Conservation (phyloP, 805 yeast genomes). For the Nakazawaea ambrosiae region DNA sequence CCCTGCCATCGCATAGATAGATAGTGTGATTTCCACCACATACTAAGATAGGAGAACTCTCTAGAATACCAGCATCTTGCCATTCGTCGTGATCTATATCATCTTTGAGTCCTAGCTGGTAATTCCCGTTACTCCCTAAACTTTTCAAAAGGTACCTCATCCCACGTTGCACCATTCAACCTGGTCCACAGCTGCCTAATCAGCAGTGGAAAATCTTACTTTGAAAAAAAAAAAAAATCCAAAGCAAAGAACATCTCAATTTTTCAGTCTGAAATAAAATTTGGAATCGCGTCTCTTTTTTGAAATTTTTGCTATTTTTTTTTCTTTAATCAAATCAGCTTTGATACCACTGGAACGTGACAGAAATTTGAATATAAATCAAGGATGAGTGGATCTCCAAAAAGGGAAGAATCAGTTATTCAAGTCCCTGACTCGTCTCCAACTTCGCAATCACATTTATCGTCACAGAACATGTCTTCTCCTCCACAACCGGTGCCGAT, state of each 20-base stretch:
- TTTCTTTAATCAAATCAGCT: too few species aligned
- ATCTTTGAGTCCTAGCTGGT: constrained; percentile 61
- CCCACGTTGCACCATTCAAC: too few species aligned
- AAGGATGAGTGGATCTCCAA: constrained; percentile 13
- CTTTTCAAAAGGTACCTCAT: constrained; percentile 29
- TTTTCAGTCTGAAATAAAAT: too few species aligned
- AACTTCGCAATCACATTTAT: constrained; percentile 17
- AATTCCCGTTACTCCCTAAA: constrained; percentile 83
- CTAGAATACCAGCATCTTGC: constrained; percentile 3
- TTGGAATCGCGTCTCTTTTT: too few species aligned
- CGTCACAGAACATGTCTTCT: constrained; percentile 33
- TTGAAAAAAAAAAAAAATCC: too few species aligned
- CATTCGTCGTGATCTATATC: constrained; percentile 39
- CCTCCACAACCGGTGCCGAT: constrained; percentile 19
- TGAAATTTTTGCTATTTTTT: too few species aligned
- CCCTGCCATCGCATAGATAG: constrained; percentile 44
- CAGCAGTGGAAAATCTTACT: too few species aligned
- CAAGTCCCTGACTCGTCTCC: constrained; percentile 51
- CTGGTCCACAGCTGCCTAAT: too few species aligned
- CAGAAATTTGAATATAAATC: too few species aligned
- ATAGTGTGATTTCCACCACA: constrained; percentile 90
- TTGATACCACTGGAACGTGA: too few species aligned
- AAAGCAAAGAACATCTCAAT: too few species aligned
- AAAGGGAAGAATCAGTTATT: constrained; percentile 23
- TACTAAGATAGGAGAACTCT: constrained; percentile 33